A percentile compares a stretch with the other conserved stretches of the same genome.
Conservation (phyloP, 1,139 yeast genomes). For the Candida pseudoviswanathii region DNA sequence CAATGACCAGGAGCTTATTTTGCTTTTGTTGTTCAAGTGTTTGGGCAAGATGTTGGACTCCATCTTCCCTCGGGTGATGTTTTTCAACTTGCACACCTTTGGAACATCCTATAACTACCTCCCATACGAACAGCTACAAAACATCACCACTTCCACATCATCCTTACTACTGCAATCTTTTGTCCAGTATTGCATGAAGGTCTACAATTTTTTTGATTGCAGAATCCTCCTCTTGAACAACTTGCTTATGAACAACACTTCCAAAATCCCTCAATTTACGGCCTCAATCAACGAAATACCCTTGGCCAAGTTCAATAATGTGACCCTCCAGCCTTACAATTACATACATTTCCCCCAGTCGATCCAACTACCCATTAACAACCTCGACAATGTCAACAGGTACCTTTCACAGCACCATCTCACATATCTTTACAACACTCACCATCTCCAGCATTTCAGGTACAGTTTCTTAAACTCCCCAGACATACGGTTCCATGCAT, state of each 20-base stretch:
- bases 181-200: conserved; percentile 22
- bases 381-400: not conserved
- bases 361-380: not conserved
- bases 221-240: conserved; percentile 14
- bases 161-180: conserved; percentile 10
- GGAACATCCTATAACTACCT: conserved; percentile 19
- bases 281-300: conserved; percentile 3
- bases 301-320: not conserved
- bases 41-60: conserved; percentile 24
- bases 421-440: conserved; percentile 15
- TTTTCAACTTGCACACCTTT: conserved; percentile 27
- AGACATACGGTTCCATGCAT: not conserved
- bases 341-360: conserved; percentile 5
- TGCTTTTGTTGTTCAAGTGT: conserved; percentile 22
- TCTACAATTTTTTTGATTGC: conserved; percentile 25
- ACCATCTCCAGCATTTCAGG: conserved; percentile 14
- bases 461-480: conserved; percentile 1
- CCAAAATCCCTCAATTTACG: not conserved
- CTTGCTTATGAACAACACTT: not conserved
- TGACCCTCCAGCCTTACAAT: not conserved
- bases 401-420: not conserved
- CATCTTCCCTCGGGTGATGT: conserved; percentile 27
- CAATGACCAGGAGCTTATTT: conserved; percentile 21
- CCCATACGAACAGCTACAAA: conserved; percentile 17
- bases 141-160: conserved; percentile 10